Evolutionary conservation across 768 basidiomycete species (phyloP), one percentile per base, ranked within the genome.

Genomic region (Lentinus tigrinus): DNA sequence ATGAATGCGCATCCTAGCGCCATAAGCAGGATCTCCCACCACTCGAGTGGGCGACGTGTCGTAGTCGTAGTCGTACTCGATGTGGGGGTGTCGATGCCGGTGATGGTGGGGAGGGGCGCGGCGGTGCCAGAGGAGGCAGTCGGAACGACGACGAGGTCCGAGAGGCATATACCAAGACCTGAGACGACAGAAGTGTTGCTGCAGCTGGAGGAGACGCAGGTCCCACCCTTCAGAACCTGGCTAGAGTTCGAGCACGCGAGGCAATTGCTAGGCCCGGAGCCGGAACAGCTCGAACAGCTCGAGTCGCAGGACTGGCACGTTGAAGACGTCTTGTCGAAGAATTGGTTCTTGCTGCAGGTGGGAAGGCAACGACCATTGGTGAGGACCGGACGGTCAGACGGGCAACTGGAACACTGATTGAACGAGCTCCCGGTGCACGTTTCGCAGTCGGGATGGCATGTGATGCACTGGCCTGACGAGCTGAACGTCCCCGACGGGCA

Each of bases 1-100:
- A 93, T 85, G 72, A 93, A 89, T 16, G 86, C 85, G 67, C 87
- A 88, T 10, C 91, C 89, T 37, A 92, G 81, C 0, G 85, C 77
- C 88, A 93, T 93, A 54, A 93, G 81, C 55, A 93, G 75, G 63
- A 93, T 91, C 74, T 93, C 79, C 90, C 91, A 93, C 91, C 91
- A 93, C 58, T 75, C 74, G 9, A 92, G 74, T 23, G 76, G 64
- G 26, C 74, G 76, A 21, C 66, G 69, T 19, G 56, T 64, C 26
- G 53, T 66, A 17, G 63, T 71, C 51, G 56, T 62, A 4, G 54
- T 62, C 31, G 48, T 51, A 2, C 49, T 24, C 51, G 52, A 31
- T 6, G 61, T 57, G 28, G 88, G 87, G n/a, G 79, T 73, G 42
- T 78, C 69, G 57, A 87, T 70, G 26, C 88, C 87, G 1, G 85